Conservation (phyloP, 441 rosid species). For the Macaranga tanarius region DNA sequence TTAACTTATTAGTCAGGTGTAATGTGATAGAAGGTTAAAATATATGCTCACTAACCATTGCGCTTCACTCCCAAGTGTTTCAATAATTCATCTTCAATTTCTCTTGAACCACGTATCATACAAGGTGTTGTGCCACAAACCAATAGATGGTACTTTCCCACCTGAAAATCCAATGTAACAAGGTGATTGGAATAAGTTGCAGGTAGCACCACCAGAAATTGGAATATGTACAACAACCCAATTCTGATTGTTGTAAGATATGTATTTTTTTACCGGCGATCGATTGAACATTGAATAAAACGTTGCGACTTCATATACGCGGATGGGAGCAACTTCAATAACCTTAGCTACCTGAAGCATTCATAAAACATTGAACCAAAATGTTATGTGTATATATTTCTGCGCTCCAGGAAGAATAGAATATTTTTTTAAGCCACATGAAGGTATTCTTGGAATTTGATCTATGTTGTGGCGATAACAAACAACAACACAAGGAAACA, state of each 20-base stretch:
- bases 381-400: not conserved
- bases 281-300: constrained; percentile 99
- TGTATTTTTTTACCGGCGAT: constrained; percentile 55
- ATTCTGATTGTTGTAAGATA: not conserved
- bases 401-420: not conserved
- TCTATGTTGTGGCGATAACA: not conserved
- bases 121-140: constrained; percentile 99
- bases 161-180: constrained; percentile 48
- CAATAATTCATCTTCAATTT: constrained; percentile 78
- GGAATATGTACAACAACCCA: constrained; percentile 3
- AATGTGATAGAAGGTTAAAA: constrained; percentile 14
- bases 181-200: constrained; percentile 19
- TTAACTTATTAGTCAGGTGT: not conserved
- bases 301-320: constrained; percentile 95
- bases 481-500: not conserved
- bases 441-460: too few species aligned
- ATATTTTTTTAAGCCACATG: not conserved
- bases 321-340: constrained; percentile 91
- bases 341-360: constrained; percentile 78
- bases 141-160: constrained; percentile 92
- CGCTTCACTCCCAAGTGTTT: constrained; percentile 97
- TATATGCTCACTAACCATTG: constrained; percentile 51
- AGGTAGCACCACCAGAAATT: constrained; percentile 15
- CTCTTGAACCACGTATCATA: constrained; percentile 95
- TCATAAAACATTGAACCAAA: constrained; percentile 13